A percentile compares a stretch with the other conserved stretches of the same genome.
Conservation (phyloP, 208 protist species). For the Vickermania ingenoplastis region DNA sequence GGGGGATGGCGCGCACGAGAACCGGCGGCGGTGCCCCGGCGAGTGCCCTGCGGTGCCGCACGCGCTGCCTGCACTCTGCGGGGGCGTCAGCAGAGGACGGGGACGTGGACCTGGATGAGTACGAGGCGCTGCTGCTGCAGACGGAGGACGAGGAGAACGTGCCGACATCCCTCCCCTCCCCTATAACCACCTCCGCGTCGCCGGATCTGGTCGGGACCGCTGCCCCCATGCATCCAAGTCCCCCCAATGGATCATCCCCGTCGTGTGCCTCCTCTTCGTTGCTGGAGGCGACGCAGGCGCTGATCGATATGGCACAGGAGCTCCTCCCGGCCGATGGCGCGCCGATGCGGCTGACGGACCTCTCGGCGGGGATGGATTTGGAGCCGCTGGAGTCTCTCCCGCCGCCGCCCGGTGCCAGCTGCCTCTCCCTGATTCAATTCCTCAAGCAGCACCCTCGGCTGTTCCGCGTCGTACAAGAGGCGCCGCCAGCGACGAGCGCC, state of each 20-base stretch:
- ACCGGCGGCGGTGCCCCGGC: no score
- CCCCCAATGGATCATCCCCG: no score
- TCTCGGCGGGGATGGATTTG: constrained; percentile 38
- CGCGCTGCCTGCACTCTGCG: no score
- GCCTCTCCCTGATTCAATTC: constrained; percentile 46
- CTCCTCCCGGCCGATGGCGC: constrained; percentile 47
- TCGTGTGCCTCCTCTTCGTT: no score
- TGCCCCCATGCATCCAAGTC: no score
- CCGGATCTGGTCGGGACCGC: constrained; percentile 3
- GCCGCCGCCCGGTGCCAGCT: constrained; percentile 13
- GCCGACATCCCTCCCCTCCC: background rate
- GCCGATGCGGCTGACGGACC: constrained; percentile 30
- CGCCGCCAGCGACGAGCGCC: no score
- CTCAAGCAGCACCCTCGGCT: constrained; percentile 29
- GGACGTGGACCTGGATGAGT: constrained; percentile 52
- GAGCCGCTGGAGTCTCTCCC: constrained; percentile 21
- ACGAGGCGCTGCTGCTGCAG: constrained; percentile 50
- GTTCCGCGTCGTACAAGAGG: constrained; percentile 34
- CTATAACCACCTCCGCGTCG: background rate
- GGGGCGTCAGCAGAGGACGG: no score
- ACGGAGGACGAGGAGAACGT: constrained; percentile 3
- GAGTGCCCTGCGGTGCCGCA: no score
- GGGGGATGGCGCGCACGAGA: no score
- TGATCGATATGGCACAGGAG: constrained; percentile 24
- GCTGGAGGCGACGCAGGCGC: no score